Evolutionary conservation across 2,329 filamentous ascomycete genomes (phyloP).

Genomic region (Tolypocladium inflatum): DNA sequence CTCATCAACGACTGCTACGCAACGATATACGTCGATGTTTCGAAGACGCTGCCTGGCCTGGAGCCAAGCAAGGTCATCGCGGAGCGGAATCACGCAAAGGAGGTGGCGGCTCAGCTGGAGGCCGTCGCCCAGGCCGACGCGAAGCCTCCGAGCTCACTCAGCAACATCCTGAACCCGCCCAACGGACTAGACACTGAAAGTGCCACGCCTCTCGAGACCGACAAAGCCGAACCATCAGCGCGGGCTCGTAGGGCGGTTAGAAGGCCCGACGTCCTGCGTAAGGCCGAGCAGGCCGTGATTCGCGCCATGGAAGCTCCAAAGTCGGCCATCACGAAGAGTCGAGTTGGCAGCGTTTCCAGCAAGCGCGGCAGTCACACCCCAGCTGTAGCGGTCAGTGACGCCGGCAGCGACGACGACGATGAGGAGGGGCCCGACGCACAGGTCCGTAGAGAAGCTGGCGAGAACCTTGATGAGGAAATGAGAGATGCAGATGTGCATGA

Average conservation of each 20-base stretch:
- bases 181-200: slow-evolving; percentile 28
- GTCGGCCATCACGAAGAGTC: slow-evolving; percentile 32
- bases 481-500: slow-evolving; percentile 27
- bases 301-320: slow-evolving; percentile 41
- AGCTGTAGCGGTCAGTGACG: slow-evolving; percentile 23
- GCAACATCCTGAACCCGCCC: slow-evolving; percentile 31
- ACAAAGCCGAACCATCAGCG: slow-evolving; percentile 30
- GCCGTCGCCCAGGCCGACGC: slow-evolving; percentile 15
- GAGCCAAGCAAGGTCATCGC: slow-evolving; percentile 37
- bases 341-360: slow-evolving; percentile 42
- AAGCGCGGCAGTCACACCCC: slow-evolving; percentile 33
- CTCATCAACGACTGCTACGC: slow-evolving; percentile 89
- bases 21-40: slow-evolving; percentile 59
- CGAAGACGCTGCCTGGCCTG: slow-evolving; percentile 45
- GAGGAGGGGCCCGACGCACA: slow-evolving; percentile 30
- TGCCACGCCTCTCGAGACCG: slow-evolving; percentile 25
- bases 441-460: slow-evolving; percentile 23
- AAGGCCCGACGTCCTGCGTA: slow-evolving; percentile 49
- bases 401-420: slow-evolving; percentile 29
- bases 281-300: slow-evolving; percentile 49
- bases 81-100: slow-evolving; percentile 32
- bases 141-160: slow-evolving; percentile 26
- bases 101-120: slow-evolving; percentile 26
- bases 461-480: slow-evolving; percentile 30
- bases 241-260: slow-evolving; percentile 34